Evolutionary conservation across 495 filamentous ascomycete genomes (phyloP).

Genomic region (Neurospora sp.): DNA sequence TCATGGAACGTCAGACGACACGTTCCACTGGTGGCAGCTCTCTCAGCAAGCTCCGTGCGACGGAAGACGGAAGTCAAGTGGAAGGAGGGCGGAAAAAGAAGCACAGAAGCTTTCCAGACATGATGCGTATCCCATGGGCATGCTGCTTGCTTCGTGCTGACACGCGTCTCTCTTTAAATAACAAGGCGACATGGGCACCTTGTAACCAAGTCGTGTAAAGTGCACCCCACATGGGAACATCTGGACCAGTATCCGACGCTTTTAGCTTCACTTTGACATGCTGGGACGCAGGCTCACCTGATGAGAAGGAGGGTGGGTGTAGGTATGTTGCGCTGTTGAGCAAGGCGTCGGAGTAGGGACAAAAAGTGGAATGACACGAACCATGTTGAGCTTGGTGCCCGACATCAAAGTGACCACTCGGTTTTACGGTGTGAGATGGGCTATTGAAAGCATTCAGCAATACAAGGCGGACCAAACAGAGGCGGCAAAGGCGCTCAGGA

Average conservation of each 20-base stretch:
- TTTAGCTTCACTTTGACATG: background rate
- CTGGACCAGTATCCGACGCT: background rate
- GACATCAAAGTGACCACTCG: background rate
- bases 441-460: background rate
- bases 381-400: background rate
- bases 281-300: background rate
- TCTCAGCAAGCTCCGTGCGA: background rate
- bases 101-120: background rate
- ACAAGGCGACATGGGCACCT: background rate
- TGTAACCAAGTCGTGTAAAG: background rate
- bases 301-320: background rate
- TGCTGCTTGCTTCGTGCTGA: background rate
- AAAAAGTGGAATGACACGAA: background rate
- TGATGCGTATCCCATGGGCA: background rate
- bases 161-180: background rate
- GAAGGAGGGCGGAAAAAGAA: background rate
- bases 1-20: background rate
- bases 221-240: background rate
- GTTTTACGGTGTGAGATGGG: background rate
- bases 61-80: background rate
- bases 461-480: background rate
- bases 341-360: background rate
- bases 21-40: background rate
- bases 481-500: background rate
- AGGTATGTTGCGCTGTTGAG: background rate